Percentiles rank a stretch among this genome's conserved stretches.
Evolutionary conservation across 805 yeast genomes (phyloP).

Genomic region (Nakazawaea molendinolei): DNA sequence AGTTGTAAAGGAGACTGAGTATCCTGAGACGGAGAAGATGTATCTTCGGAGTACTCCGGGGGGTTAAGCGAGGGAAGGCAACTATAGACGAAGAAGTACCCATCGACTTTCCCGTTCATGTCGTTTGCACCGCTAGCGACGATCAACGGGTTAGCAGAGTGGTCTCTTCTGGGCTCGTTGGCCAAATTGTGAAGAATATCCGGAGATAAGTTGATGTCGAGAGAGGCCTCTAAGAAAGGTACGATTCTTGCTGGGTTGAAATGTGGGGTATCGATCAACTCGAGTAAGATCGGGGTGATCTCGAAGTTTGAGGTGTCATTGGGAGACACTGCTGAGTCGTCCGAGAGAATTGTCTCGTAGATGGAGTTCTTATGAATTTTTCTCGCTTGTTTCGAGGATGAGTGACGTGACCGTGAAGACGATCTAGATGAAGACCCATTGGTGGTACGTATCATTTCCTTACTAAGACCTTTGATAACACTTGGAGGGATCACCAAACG

Average conservation of each 20-base stretch:
- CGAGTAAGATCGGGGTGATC: constrained; percentile 55
- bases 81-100: constrained; percentile 62
- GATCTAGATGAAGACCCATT: too few species aligned
- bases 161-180: constrained; percentile 54
- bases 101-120: constrained; percentile 68
- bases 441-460: constrained; percentile 15
- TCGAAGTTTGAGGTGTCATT: neutral
- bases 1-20: constrained; percentile 25
- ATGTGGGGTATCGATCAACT: constrained; percentile 70
- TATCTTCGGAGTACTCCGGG: constrained; percentile 42
- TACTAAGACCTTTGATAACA: constrained; percentile 18
- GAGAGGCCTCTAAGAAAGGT: constrained; percentile 69
- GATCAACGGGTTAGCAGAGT: constrained; percentile 57
- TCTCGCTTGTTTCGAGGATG: constrained; percentile 9
- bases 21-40: constrained; percentile 1
- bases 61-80: constrained; percentile 61
- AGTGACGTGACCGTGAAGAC: too few species aligned
- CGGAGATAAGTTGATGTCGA: constrained; percentile 54
- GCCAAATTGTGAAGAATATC: constrained; percentile 57
- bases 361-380: constrained; percentile 6
- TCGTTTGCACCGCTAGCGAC: constrained; percentile 80
- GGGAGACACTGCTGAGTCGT: neutral
- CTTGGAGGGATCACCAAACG: constrained; percentile 14
- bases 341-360: constrained; percentile 4
- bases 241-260: constrained; percentile 60